These are phyloP conservation scores for Chamaenerion angustifolium DNA, from an alignment of 345 rosid species.

Conservation along the genomic window DNA sequence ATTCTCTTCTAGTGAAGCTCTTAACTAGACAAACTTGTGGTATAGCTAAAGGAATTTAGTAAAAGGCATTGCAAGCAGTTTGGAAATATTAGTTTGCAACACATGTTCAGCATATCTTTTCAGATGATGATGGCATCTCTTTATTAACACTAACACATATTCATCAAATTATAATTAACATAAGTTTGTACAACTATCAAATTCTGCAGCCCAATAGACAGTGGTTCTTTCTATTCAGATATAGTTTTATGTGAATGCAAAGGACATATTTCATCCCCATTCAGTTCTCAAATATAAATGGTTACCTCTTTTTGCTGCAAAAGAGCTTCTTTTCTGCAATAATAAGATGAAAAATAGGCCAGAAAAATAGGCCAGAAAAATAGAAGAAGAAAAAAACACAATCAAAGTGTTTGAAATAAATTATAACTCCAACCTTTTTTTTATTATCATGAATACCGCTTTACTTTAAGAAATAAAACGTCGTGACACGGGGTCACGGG, in stretches of 20 bases:
- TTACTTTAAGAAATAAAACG: no score
- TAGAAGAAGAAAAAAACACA: constrained; percentile 1
- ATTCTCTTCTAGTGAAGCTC: no score
- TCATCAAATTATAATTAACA: background rate
- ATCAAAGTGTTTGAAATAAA: background rate
- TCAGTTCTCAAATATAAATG: background rate
- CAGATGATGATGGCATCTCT: background rate
- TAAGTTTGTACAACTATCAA: background rate
- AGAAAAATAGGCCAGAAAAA: no score
- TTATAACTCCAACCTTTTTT: constrained; percentile 6
- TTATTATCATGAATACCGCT: no score
- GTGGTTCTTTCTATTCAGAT: background rate
- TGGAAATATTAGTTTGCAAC: no score
- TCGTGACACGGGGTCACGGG: no score
- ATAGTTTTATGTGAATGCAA: background rate
- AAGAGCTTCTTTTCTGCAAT: constrained; percentile 86
- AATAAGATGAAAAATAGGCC: constrained; percentile 8
- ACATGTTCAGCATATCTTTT: no score
- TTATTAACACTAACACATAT: background rate
- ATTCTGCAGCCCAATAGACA: background rate
- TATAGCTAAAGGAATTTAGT: no score
- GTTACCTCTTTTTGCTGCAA: constrained; percentile 91
- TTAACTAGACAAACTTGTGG: no score
- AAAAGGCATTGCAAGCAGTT: no score
- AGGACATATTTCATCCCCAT: background rate